Conservation (phyloP, 2,329 filamentous ascomycete genomes). For the Fusarium devonianum region DNA sequence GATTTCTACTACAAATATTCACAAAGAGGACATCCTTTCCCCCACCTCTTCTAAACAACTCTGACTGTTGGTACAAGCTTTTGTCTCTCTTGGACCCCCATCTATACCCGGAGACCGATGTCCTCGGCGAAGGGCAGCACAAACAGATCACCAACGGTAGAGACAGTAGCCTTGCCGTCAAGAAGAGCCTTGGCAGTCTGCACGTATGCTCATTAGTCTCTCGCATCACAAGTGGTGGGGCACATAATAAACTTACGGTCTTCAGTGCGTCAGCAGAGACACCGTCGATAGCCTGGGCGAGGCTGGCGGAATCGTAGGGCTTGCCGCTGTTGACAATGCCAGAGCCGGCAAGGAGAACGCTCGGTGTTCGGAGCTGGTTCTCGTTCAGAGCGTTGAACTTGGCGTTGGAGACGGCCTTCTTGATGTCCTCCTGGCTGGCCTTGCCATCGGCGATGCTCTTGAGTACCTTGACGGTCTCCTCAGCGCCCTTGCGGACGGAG, state of each 20-base stretch:
- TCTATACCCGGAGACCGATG: constrained; percentile 92
- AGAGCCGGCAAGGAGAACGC: constrained; percentile 83
- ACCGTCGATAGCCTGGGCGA: constrained; percentile 78
- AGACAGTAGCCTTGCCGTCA: constrained; percentile 86
- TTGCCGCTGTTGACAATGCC: constrained; percentile 83
- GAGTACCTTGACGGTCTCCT: constrained; percentile 80
- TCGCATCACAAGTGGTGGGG: constrained; percentile 37
- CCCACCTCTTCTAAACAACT: constrained; percentile 50
- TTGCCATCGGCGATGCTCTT: constrained; percentile 81
- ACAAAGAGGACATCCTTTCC: constrained; percentile 50
- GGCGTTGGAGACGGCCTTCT: constrained; percentile 90
- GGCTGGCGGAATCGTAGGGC: constrained; percentile 82
- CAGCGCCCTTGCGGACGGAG: constrained; percentile 76
- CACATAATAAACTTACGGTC: constrained; percentile 66
- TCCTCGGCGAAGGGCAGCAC: constrained; percentile 93
- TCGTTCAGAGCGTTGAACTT: constrained; percentile 91
- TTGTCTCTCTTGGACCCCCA: constrained; percentile 42
- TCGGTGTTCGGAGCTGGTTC: constrained; percentile 78
- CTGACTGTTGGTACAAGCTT: constrained; percentile 55
- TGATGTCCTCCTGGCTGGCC: constrained; percentile 82
- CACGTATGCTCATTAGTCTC: constrained; percentile 36
- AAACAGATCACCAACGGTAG: constrained; percentile 89
- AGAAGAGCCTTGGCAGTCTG: constrained; percentile 89
- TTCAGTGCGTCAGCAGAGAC: constrained; percentile 87
- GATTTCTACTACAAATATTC: constrained; percentile 57